A percentile compares a stretch with the other conserved stretches of the same genome.
These are phyloP conservation scores for Psilocybe subaeruginosa DNA, from an alignment of 768 basidiomycete genomes.

Conservation along the genomic window DNA sequence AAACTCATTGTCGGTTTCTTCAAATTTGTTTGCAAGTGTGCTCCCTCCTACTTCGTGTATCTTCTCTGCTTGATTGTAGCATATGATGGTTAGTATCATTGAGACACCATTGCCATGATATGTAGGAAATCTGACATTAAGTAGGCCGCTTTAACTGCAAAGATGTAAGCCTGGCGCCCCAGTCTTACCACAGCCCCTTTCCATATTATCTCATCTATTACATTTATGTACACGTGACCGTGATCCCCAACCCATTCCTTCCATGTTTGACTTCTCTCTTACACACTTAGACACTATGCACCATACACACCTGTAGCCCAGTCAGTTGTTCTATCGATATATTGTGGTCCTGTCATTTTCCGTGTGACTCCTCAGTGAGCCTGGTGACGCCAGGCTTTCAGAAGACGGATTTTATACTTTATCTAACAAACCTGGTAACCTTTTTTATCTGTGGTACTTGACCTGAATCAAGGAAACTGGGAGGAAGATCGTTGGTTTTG, in stretches of 20 bases:
- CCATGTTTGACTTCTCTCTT: no score
- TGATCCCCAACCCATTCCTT: no score
- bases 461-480: constrained; percentile 22
- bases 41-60: constrained; percentile 47
- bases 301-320: no score
- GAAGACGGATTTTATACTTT: neutral
- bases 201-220: no score
- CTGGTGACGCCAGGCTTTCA: no score
- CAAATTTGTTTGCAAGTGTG: constrained; percentile 36
- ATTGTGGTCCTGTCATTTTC: no score
- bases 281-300: no score
- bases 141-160: neutral
- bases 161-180: no score
- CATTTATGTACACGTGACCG: no score
- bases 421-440: constrained; percentile 18
- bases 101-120: constrained; percentile 33
- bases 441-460: constrained; percentile 22
- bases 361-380: no score
- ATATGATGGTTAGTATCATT: constrained; percentile 53
- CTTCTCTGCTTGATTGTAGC: constrained; percentile 42
- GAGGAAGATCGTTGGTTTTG: neutral
- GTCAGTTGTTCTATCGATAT: no score
- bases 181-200: no score
- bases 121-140: constrained; percentile 18
- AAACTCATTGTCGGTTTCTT: constrained; percentile 42